Base-by-base conservation (phyloP, 345 rosid genomes). In the Populus euphratica region DNA sequence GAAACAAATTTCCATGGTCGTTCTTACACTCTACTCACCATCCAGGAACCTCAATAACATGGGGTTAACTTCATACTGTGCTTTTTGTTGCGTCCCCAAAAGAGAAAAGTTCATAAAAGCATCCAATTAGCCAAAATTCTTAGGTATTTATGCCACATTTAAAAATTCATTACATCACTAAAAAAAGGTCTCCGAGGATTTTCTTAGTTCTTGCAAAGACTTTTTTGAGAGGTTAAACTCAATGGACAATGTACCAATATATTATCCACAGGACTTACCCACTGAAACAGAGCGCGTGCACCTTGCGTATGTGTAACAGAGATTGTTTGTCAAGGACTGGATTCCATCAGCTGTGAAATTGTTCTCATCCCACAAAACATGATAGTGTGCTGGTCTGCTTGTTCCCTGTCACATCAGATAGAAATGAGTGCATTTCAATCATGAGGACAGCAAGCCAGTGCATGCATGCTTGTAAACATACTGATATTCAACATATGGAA, bases 291-390 rank as follows among this genome's bases (percentile, higher is more conserved):
- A 96, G 2, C 99, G 86, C 0, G 99, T 96, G 88, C 99, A 96
- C 82, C 99, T 90, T 6, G 99, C 99, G 17, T 96, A 96, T 8
- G 99, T 96, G 79, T 96, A 96, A 73, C 99, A 96, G 29, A 96
- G 97, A 79, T 94, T 96, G 86, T 96, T 96, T 6, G 99, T 96
- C 76, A 94, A 79, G 29, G 99, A 96, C 69, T 96, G 99, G 73
- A 96, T 96, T 68, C 97, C 98, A 79, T 96, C 99, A 0, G 98
- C 93, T 7, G 99, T 96, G 78, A 96, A 96, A 80, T 91, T 96
- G 85, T 96, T 96, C 85, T 96, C 98, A 36, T 96, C 99, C 99
- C 99, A 96, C 25, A 96, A 85, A 72, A 96, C 99, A 85, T 96
- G 99, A 82, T 96, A 96, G 83, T 96, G 99, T 33, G 99, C 99